phyloP scores from a whole-genome alignment of 2,329 filamentous ascomycete genomes.

The Dactylonectria macrodidyma region DNA sequence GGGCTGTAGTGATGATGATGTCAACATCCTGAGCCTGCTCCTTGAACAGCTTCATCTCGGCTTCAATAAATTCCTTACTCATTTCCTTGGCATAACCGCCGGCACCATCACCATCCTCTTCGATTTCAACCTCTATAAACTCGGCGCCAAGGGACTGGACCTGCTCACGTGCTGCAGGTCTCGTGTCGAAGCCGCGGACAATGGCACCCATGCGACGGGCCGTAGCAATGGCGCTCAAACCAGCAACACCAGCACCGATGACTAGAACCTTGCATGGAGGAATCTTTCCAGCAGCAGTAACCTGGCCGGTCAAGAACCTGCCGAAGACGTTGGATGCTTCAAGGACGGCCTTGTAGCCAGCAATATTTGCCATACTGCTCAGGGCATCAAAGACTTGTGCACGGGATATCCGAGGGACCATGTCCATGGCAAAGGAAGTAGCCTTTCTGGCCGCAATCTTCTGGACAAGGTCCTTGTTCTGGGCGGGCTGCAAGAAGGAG shows the following conservation, averaged over 20 bases:
- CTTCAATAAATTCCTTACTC: conserved; percentile 93
- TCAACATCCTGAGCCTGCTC: conserved; percentile 91
- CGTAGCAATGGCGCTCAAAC: conserved; percentile 89
- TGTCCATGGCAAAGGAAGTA: conserved; percentile 91
- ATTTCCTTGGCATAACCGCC: conserved; percentile 95
- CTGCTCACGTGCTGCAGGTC: conserved; percentile 88
- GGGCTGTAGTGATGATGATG: conserved; percentile 92
- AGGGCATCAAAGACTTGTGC: conserved; percentile 91
- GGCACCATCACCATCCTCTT: conserved; percentile 87
- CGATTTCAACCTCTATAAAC: conserved; percentile 87
- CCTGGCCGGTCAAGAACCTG: conserved; percentile 89
- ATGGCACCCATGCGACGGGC: conserved; percentile 90
- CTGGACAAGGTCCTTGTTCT: conserved; percentile 83
- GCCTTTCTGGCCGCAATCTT: conserved; percentile 79
- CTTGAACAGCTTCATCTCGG: conserved; percentile 93
- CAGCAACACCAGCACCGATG: conserved; percentile 91
- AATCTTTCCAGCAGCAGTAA: conserved; percentile 91
- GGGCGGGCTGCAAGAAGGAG: conserved; percentile 86
- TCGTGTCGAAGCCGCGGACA: conserved; percentile 92
- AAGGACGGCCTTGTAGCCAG: conserved; percentile 91
- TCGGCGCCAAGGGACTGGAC: conserved; percentile 92
- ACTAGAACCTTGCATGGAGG: conserved; percentile 92
- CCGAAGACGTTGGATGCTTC: conserved; percentile 93
- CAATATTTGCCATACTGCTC: conserved; percentile 95
- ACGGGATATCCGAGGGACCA: conserved; percentile 90